phyloP scores from a whole-genome alignment of 2,329 filamentous ascomycete species.

The Cercospora sp. region DNA sequence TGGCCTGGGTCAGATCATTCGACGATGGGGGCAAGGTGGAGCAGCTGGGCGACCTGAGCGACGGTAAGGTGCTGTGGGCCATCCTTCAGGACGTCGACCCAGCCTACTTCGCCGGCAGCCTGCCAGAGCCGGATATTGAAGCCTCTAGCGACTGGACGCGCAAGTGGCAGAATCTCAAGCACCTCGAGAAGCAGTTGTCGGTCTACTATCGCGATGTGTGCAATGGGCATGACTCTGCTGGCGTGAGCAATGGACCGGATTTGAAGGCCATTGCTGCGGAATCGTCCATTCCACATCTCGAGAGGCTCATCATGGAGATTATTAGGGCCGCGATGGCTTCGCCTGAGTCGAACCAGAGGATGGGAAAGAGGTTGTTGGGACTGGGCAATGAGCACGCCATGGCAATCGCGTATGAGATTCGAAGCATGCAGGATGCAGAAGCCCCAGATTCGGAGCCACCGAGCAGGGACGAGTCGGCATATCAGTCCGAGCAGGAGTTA shows the following conservation, averaged over 20 bases:
- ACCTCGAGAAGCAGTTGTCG: constrained; percentile 51
- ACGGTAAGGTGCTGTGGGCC: constrained; percentile 51
- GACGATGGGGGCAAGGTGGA: constrained; percentile 41
- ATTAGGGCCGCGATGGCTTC: constrained; percentile 51
- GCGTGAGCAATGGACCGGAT: constrained; percentile 44
- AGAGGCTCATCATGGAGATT: constrained; percentile 51
- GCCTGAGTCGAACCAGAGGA: constrained; percentile 50
- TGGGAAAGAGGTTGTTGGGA: constrained; percentile 41
- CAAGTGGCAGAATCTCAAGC: constrained; percentile 56
- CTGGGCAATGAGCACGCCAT: constrained; percentile 37
- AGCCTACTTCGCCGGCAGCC: constrained; percentile 50
- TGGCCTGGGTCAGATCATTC: constrained; percentile 48
- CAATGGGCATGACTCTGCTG: constrained; percentile 40
- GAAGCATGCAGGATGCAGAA: constrained; percentile 37
- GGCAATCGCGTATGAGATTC: constrained; percentile 37
- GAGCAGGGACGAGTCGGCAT: constrained; percentile 35
- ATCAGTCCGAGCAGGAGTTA: constrained; percentile 36
- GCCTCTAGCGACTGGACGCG: constrained; percentile 52
- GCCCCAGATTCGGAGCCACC: constrained; percentile 30
- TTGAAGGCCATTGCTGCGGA: constrained; percentile 53
- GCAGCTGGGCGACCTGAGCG: constrained; percentile 47
- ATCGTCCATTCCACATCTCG: constrained; percentile 40
- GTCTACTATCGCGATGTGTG: constrained; percentile 52
- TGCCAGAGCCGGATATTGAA: constrained; percentile 48
- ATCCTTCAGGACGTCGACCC: constrained; percentile 51